These are phyloP conservation scores for Hortiboletus rubellus DNA, from an alignment of 1,284 basidiomycete species.

Conservation along the genomic window DNA sequence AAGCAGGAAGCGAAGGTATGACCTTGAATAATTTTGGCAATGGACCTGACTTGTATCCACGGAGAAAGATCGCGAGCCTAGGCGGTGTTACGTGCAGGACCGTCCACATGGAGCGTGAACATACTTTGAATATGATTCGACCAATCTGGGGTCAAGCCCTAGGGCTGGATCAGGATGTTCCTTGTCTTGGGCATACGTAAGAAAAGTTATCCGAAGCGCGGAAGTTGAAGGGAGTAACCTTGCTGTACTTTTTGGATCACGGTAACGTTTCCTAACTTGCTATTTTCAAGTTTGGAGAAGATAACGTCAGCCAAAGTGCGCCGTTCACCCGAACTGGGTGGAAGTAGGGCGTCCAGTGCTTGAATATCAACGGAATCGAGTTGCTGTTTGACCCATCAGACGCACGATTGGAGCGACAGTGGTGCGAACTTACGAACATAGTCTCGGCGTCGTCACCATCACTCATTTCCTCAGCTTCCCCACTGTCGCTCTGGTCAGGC, in stretches of 20 bases:
- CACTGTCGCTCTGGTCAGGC: constrained; percentile 55
- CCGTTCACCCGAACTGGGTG: constrained; percentile 68
- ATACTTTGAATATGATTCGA: constrained; percentile 94
- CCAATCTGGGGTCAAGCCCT: constrained; percentile 94
- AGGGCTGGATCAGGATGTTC: constrained; percentile 83
- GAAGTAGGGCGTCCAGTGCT: constrained; percentile 79
- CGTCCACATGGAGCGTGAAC: not conserved
- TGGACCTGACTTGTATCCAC: constrained; percentile 92
- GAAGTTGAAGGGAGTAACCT: constrained; percentile 39
- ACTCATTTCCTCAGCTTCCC: constrained; percentile 44
- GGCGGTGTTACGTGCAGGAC: constrained; percentile 2
- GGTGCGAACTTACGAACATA: constrained; percentile 54
- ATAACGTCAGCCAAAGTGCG: constrained; percentile 94
- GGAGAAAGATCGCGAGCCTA: constrained; percentile 83
- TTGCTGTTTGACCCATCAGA: constrained; percentile 54
- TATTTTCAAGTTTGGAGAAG: constrained; percentile 83
- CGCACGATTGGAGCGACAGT: not conserved
- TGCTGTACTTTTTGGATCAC: constrained; percentile 59
- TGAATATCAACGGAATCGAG: constrained; percentile 88
- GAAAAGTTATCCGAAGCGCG: not conserved
- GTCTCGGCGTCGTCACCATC: constrained; percentile 57
- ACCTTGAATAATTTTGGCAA: constrained; percentile 99
- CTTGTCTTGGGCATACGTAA: constrained; percentile 42
- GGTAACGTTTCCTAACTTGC: constrained; percentile 50
- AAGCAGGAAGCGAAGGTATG: constrained; percentile 92